Evolutionary conservation across 768 basidiomycete species (phyloP).

Genomic region (Calocybe indica): DNA sequence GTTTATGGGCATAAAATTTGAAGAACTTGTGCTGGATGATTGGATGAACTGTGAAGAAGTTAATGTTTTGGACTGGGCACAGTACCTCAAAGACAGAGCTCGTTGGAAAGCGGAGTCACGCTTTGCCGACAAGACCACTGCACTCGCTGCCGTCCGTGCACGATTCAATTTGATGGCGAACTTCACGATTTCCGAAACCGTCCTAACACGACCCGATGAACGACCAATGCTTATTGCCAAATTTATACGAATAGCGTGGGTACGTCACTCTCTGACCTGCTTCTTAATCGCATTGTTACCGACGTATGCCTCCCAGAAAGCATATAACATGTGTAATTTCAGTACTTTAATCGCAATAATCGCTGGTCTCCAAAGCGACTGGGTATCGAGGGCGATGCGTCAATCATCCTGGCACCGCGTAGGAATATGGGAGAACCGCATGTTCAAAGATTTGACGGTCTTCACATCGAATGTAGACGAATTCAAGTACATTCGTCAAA

Average conservation of each 20-base stretch:
- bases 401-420: conserved; percentile 59
- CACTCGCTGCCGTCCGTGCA: conserved; percentile 67
- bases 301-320: conserved; percentile 49
- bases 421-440: conserved; percentile 63
- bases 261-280: conserved; percentile 27
- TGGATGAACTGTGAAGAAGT: conserved; percentile 60
- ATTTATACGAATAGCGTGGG: conserved; percentile 84
- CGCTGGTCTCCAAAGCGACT: conserved; percentile 63
- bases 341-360: conserved; percentile 77
- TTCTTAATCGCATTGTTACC: conserved; percentile 1
- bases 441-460: conserved; percentile 64
- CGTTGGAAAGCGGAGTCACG: conserved; percentile 60
- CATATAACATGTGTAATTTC: conserved; percentile 72
- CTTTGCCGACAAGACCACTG: conserved; percentile 57
- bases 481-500: conserved; percentile 69
- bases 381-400: conserved; percentile 62
- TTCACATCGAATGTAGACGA: conserved; percentile 61
- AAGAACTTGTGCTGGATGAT: conserved; percentile 76
- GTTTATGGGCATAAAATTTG: conserved; percentile 79
- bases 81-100: conserved; percentile 72
- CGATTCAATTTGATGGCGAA: conserved; percentile 82
- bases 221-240: conserved; percentile 64
- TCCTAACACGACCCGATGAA: conserved; percentile 63
- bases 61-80: conserved; percentile 77
- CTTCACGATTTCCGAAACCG: conserved; percentile 77